A percentile compares a stretch with the other conserved stretches of the same genome.
Conservation (phyloP, 1,284 basidiomycete genomes). For the Apiotrichum akiyoshidainum region DNA sequence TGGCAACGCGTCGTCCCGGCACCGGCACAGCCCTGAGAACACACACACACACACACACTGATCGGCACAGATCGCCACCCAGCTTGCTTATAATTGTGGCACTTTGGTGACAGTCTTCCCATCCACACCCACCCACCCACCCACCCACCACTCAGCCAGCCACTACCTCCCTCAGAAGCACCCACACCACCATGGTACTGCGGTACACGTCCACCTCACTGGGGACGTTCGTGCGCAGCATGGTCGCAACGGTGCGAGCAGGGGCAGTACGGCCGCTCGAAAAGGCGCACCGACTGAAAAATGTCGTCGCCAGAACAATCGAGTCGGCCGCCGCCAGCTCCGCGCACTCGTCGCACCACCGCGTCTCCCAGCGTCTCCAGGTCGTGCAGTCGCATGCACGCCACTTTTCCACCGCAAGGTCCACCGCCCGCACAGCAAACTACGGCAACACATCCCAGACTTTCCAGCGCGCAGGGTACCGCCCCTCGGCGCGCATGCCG, state of each 20-base stretch:
- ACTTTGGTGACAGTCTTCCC: no score
- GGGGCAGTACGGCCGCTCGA: background rate
- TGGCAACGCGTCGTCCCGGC: no score
- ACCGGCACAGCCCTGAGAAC: no score
- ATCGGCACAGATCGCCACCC: no score
- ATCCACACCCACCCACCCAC: background rate
- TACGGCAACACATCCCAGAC: conserved; percentile 4
- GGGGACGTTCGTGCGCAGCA: conserved; percentile 5
- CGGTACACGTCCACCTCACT: conserved; percentile 15
- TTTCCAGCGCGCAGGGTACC: conserved; percentile 7
- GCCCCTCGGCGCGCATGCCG: conserved; percentile 9
- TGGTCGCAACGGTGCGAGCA: conserved; percentile 11
- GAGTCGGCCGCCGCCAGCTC: conserved; percentile 23
- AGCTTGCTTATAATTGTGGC: no score
- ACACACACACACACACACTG: no score
- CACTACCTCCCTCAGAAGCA: background rate
- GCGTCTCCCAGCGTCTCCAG: conserved; percentile 16
- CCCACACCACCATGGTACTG: conserved; percentile 8
- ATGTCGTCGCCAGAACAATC: conserved; percentile 18
- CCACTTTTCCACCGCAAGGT: background rate
- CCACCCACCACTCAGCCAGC: background rate
- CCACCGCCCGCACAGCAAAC: background rate
- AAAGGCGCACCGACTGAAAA: conserved; percentile 3
- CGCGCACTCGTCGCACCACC: background rate
- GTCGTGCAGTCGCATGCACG: conserved; percentile 23